Percentiles rank a stretch among this genome's conserved stretches.
Conservation (phyloP, 345 rosid species). For the Populus tremula region DNA sequence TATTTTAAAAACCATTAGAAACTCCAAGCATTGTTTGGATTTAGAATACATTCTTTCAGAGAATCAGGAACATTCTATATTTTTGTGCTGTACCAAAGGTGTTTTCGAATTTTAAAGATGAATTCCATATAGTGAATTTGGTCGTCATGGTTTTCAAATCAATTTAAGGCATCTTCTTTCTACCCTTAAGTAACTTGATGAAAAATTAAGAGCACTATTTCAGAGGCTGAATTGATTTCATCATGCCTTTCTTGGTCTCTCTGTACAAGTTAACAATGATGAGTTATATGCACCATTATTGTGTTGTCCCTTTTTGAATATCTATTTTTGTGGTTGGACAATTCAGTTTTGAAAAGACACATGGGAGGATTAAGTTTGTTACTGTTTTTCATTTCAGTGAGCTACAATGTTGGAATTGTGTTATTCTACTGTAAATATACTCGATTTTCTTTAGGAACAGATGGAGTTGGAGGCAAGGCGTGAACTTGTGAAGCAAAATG, state of each 20-base stretch:
- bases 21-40: neutral
- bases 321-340: neutral
- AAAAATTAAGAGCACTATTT: neutral
- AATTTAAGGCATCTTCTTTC: neutral
- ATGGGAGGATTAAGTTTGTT: neutral
- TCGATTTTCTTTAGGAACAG: slow-evolving; percentile 53
- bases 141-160: neutral
- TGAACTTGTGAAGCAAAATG: slow-evolving; percentile 75
- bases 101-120: neutral
- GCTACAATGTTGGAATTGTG: neutral
- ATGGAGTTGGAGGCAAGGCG: slow-evolving; percentile 78
- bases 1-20: neutral
- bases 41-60: neutral
- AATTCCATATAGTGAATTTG: neutral
- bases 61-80: neutral
- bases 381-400: neutral
- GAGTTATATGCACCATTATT: neutral
- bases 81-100: neutral
- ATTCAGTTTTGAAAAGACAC: neutral
- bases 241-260: neutral
- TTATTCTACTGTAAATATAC: neutral
- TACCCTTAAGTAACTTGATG: neutral
- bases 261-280: neutral
- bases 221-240: neutral
- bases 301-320: neutral